Evolutionary conservation across 495 filamentous ascomycete species (phyloP).

Genomic region (Penicillium egyptiacum): DNA sequence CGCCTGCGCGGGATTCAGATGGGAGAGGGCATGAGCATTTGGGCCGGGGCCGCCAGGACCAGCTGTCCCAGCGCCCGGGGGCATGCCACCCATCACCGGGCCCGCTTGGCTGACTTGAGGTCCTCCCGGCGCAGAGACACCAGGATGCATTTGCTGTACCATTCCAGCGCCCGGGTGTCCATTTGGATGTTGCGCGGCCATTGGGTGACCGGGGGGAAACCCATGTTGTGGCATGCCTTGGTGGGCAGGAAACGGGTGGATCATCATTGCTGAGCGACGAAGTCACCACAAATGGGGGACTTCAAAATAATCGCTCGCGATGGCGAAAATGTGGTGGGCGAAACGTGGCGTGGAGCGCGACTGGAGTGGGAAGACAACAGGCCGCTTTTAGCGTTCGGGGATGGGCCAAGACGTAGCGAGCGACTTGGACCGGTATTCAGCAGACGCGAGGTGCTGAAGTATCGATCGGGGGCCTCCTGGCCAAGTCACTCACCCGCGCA

Average conservation of each 20-base stretch:
- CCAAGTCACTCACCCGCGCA: slow-evolving; percentile 32
- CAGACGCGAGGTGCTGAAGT: slow-evolving; percentile 33
- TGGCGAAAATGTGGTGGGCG: slow-evolving; percentile 18
- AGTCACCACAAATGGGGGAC: slow-evolving; percentile 37
- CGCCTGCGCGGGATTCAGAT: slow-evolving; percentile 68
- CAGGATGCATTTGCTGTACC: slow-evolving; percentile 78
- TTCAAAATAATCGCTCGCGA: slow-evolving; percentile 21
- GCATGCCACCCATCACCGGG: slow-evolving; percentile 79
- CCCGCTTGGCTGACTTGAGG: slow-evolving; percentile 78
- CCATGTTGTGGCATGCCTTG: slow-evolving; percentile 73
- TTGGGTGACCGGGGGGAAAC: slow-evolving; percentile 75
- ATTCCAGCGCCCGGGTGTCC: slow-evolving; percentile 58
- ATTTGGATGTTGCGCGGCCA: slow-evolving; percentile 71
- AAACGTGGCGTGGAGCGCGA: slow-evolving; percentile 37
- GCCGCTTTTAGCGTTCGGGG: slow-evolving; percentile 47
- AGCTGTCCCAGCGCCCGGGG: slow-evolving; percentile 59
- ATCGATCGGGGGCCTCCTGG: slow-evolving; percentile 32
- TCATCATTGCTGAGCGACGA: slow-evolving; percentile 64
- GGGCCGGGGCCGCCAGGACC: slow-evolving; percentile 59
- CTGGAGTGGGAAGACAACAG: slow-evolving; percentile 33
- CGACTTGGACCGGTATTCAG: slow-evolving; percentile 23
- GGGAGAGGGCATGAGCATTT: slow-evolving; percentile 76
- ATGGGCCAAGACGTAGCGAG: slow-evolving; percentile 42
- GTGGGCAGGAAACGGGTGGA: slow-evolving; percentile 71
- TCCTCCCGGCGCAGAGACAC: slow-evolving; percentile 75